Percentiles rank a stretch among this genome's conserved stretches.
Conservation (phyloP, 768 basidiomycete species). For the Termitomyces heimii region DNA sequence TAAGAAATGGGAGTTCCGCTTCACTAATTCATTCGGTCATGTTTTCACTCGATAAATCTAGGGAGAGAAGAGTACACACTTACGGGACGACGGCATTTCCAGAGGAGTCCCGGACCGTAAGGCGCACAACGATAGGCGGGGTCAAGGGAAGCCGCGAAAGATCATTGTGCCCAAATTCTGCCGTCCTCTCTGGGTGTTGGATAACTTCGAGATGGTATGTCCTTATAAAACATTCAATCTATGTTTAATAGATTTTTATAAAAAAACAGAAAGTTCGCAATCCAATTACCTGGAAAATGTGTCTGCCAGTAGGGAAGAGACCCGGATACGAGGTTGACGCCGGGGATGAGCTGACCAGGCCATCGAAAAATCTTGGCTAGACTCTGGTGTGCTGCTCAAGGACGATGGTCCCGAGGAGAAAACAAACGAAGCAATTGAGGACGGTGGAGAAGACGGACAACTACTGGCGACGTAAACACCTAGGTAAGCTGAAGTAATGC, state of each 20-base stretch:
- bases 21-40: slow-evolving; percentile 46
- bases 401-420: slow-evolving; percentile 30
- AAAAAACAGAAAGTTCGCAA: not conserved
- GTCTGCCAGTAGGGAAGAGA: slow-evolving; percentile 52
- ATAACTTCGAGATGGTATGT: slow-evolving; percentile 80
- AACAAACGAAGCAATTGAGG: slow-evolving; percentile 32
- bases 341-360: slow-evolving; percentile 30
- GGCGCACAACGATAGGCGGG: slow-evolving; percentile 77
- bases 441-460: slow-evolving; percentile 45
- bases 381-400: slow-evolving; percentile 35
- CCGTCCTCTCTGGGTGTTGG: slow-evolving; percentile 78
- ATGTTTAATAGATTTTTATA: slow-evolving; percentile 6
- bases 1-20: slow-evolving; percentile 80
- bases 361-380: slow-evolving; percentile 33
- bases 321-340: slow-evolving; percentile 47
- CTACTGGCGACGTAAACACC: slow-evolving; percentile 19
- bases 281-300: slow-evolving; percentile 45
- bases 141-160: slow-evolving; percentile 80
- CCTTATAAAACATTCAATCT: slow-evolving; percentile 26
- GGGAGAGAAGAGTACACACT: slow-evolving; percentile 28
- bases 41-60: not conserved
- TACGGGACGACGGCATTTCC: slow-evolving; percentile 77
- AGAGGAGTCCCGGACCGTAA: slow-evolving; percentile 66
- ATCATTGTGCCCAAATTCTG: slow-evolving; percentile 71
- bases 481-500: not conserved